A percentile compares a stretch with the other conserved stretches of the same genome.
Evolutionary conservation across 169 alveolate species (phyloP).

Genomic region (Plasmodium reichenowi): DNA sequence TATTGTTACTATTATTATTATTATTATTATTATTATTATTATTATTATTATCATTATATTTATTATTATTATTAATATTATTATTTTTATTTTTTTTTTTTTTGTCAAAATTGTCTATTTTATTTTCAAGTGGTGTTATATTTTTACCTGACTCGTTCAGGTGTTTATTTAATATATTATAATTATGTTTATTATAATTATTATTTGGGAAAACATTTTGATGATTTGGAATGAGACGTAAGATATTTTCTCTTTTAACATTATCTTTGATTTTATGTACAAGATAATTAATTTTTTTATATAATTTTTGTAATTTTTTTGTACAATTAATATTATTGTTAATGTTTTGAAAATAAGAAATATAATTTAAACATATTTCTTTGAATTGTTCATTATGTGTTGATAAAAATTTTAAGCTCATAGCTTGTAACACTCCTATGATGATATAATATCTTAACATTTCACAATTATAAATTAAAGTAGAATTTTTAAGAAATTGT

Average conservation of each 20-base stretch:
- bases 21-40: too few relatives aligned
- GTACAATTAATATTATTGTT: conserved; percentile 25
- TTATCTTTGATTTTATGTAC: conserved; percentile 55
- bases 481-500: conserved; percentile 6
- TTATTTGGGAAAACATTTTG: conserved; percentile 27
- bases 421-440: conserved; percentile 68
- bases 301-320: conserved; percentile 30
- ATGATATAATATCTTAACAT: conserved; percentile 66
- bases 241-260: neutral
- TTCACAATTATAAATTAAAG: conserved; percentile 70
- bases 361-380: conserved; percentile 70
- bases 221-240: conserved; percentile 1
- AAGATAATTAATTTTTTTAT: conserved; percentile 26
- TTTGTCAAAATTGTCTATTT: neutral
- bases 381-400: conserved; percentile 63
- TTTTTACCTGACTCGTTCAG: neutral
- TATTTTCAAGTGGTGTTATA: neutral
- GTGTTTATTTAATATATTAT: neutral
- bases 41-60: too few relatives aligned
- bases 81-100: too few relatives aligned
- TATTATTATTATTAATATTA: too few relatives aligned
- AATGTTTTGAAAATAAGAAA: conserved; percentile 64
- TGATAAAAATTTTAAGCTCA: conserved; percentile 59
- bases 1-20: too few relatives aligned
- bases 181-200: conserved; percentile 28